These are phyloP conservation scores for Caloboletus firmus DNA, from an alignment of 1,284 basidiomycete species.

Conservation along the genomic window DNA sequence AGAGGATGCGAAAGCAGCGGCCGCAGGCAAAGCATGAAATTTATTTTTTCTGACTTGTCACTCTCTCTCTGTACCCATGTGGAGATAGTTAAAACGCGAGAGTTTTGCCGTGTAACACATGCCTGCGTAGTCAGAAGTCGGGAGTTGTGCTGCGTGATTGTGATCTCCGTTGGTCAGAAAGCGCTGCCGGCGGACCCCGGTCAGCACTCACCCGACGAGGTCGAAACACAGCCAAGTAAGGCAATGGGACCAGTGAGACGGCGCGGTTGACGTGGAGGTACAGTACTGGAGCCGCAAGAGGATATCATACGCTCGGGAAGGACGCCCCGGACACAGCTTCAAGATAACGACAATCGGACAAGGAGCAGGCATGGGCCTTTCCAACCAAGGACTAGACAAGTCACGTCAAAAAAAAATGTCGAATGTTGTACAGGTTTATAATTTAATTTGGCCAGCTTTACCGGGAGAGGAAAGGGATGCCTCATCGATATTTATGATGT, in stretches of 20 bases:
- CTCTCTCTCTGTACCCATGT: neutral
- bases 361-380: no score
- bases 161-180: neutral
- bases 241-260: no score
- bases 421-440: no score
- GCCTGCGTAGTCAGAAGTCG: neutral
- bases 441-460: neutral
- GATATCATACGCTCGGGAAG: no score
- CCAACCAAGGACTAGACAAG: neutral
- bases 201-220: neutral
- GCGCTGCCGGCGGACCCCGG: neutral
- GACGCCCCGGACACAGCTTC: no score
- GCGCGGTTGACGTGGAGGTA: no score
- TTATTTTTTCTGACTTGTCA: no score
- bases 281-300: no score
- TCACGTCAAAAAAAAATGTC: no score
- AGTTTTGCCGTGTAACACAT: constrained; percentile 1
- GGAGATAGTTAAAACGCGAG: constrained; percentile 7
- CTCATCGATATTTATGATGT: neutral
- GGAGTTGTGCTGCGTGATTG: neutral
- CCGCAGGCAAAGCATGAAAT: constrained; percentile 46
- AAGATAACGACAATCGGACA: no score
- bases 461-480: neutral
- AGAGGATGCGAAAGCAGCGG: constrained; percentile 57
- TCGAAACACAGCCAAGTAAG: neutral